Evolutionary conservation across 176 grass and related monocot genomes (phyloP), one percentile per base, ranked within the genome.

Genomic region (Aegilops bicornis): DNA sequence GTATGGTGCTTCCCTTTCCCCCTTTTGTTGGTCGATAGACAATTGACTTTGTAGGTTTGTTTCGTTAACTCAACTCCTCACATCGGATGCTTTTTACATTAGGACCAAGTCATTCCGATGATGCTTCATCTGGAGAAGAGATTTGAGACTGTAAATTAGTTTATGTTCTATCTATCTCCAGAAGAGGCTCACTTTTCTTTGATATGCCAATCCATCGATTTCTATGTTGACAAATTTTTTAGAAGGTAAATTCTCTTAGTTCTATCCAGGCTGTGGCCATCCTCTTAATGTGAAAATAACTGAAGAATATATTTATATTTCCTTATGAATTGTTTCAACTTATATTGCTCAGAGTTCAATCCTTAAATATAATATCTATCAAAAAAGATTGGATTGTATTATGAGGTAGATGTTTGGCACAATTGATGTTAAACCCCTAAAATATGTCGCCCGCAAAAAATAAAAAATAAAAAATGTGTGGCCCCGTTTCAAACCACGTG

Each of bases 141-240:
- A 63, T 98, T 98, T 91, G 93, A 98, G 78, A 93, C 95, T 87
- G 75, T 98, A 69, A 77, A 32, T 15, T 93, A 95, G 35, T 98
- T 90, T 65, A 50, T 95, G 56, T 98, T 98, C 79, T 98, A 93
- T 76, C 78, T 98, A 85, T 92, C 87, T 77, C 95, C 93, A 76
- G 86, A 95, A 65, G 89, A 94, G 78, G 93, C 93, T 68, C 85
- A 82, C 67, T 91, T 98, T 86, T 95, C 93, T 82, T 85, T 98
- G 36, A 89, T 98, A 84, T 95, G 87, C 84, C 96, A 98, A 87
- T 95, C 95, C 87, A 92, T 98, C 81, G 91, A 98, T 92, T 98
- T 95, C 65, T 98, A 84, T 83, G 91, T 91, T 83, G 96, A 88
- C 50, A 92, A 89, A 86, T 6, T 95, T 87, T 92, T 91, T 77